phyloP scores from a whole-genome alignment of 2,329 filamentous ascomycete species.

The Exophiala calicioides region DNA sequence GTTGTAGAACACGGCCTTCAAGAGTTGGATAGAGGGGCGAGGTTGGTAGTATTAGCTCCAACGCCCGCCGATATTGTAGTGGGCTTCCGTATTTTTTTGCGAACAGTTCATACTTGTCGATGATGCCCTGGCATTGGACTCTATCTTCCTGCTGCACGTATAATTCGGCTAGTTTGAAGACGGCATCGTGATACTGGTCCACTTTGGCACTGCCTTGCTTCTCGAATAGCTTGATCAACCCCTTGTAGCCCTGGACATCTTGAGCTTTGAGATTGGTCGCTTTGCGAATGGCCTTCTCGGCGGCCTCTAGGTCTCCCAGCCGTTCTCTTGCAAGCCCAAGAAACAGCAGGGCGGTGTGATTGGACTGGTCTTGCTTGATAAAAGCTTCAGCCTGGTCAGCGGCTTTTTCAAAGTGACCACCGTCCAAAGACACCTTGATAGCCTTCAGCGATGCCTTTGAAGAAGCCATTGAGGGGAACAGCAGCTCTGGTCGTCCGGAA shows the following conservation, averaged over 20 bases:
- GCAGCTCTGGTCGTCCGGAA: not conserved
- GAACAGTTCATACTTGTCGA: slow-evolving; percentile 78
- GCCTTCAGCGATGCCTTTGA: slow-evolving; percentile 77
- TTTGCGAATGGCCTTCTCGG: slow-evolving; percentile 72
- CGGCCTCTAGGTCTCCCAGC: slow-evolving; percentile 67
- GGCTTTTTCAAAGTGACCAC: slow-evolving; percentile 76
- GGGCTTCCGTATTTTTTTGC: slow-evolving; percentile 71
- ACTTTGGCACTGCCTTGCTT: slow-evolving; percentile 70
- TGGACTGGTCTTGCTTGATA: slow-evolving; percentile 70
- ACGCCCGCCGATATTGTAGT: slow-evolving; percentile 71
- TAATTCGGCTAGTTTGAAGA: slow-evolving; percentile 71
- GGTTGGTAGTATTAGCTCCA: slow-evolving; percentile 74
- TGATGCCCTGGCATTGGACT: slow-evolving; percentile 60
- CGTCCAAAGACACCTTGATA: slow-evolving; percentile 74
- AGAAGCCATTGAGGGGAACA: slow-evolving; percentile 41
- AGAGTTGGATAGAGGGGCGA: slow-evolving; percentile 79
- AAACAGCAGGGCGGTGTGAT: slow-evolving; percentile 86
- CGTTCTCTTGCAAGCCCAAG: slow-evolving; percentile 83
- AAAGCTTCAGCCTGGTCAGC: slow-evolving; percentile 68
- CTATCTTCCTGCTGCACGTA: slow-evolving; percentile 66
- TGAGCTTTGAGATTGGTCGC: slow-evolving; percentile 71
- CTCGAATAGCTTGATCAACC: slow-evolving; percentile 82
- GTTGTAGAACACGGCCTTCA: slow-evolving; percentile 79
- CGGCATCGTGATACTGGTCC: slow-evolving; percentile 71
- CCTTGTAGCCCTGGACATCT: slow-evolving; percentile 88